Percentiles rank a stretch among this genome's conserved stretches.
Conservation (phyloP, 805 yeast species). For the Tetrapisispora phaffii region DNA sequence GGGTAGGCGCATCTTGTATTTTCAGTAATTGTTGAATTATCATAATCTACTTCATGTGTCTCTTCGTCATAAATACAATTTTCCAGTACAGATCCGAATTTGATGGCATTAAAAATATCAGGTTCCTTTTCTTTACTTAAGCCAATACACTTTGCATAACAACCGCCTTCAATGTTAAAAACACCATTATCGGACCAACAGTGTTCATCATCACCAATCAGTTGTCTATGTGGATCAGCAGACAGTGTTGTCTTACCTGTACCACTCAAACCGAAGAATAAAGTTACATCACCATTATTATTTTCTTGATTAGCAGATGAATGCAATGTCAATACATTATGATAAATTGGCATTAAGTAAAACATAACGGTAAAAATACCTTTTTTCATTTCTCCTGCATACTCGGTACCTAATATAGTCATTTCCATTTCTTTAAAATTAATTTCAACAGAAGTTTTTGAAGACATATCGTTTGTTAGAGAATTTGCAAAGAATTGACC, state of each 20-base stretch:
- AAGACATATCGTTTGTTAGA: constrained; percentile 94
- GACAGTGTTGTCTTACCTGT: constrained; percentile 97
- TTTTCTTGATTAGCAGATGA: constrained; percentile 91
- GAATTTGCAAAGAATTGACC: constrained; percentile 98
- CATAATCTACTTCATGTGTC: constrained; percentile 78
- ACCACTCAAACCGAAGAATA: constrained; percentile 94
- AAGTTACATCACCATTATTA: constrained; percentile 73
- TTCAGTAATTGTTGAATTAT: constrained; percentile 75
- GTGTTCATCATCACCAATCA: constrained; percentile 98
- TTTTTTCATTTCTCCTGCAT: constrained; percentile 99
- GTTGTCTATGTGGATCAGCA: constrained; percentile 87
- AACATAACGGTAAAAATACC: constrained; percentile 99
- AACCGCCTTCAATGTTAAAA: constrained; percentile 98
- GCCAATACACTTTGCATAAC: constrained; percentile 95
- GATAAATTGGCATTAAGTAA: constrained; percentile 92
- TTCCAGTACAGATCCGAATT: constrained; percentile 89
- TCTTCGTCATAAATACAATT: constrained; percentile 77
- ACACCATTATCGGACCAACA: constrained; percentile 99
- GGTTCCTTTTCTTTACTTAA: constrained; percentile 90
- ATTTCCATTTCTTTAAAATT: constrained; percentile 97
- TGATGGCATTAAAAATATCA: constrained; percentile 90
- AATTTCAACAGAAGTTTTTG: constrained; percentile 89
- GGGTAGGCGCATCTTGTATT: constrained; percentile 99
- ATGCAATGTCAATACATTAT: constrained; percentile 85
- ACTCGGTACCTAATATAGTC: constrained; percentile 97